Conservation (phyloP, 768 basidiomycete genomes). For the Pholiota molesta region DNA sequence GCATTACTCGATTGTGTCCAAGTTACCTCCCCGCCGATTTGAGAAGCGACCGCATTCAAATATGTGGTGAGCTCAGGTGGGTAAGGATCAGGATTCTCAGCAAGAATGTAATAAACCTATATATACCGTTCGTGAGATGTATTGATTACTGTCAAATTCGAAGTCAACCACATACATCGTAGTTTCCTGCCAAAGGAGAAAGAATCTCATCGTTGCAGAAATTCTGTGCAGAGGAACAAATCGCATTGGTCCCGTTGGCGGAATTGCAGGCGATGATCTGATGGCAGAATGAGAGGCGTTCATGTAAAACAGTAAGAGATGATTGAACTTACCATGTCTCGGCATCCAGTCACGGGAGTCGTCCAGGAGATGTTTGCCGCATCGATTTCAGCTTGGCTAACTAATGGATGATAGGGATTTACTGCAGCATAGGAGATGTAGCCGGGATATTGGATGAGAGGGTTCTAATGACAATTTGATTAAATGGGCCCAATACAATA, state of each 20-base stretch:
- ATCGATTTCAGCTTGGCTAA: constrained; percentile 42
- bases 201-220: constrained; percentile 63
- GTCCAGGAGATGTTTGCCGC: constrained; percentile 48
- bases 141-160: neutral
- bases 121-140: too few species aligned
- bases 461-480: constrained; percentile 14
- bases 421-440: constrained; percentile 56
- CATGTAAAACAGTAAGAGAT: neutral
- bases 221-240: constrained; percentile 58
- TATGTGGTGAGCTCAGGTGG: constrained; percentile 42
- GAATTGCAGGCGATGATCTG: constrained; percentile 59
- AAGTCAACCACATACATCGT: constrained; percentile 49
- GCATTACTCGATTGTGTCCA: constrained; percentile 43
- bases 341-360: constrained; percentile 46
- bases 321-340: constrained; percentile 40
- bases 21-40: constrained; percentile 44
- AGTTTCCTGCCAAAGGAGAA: constrained; percentile 54
- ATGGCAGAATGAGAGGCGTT: neutral
- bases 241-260: constrained; percentile 41
- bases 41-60: constrained; percentile 29
- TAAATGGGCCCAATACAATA: neutral
- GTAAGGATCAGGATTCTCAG: constrained; percentile 48
- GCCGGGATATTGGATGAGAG: constrained; percentile 53
- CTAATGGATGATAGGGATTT: constrained; percentile 62
- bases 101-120: constrained; percentile 49